Evolutionary conservation across 2,329 filamentous ascomycete genomes (phyloP).

Genomic region (Ophiostoma triangulosporum): DNA sequence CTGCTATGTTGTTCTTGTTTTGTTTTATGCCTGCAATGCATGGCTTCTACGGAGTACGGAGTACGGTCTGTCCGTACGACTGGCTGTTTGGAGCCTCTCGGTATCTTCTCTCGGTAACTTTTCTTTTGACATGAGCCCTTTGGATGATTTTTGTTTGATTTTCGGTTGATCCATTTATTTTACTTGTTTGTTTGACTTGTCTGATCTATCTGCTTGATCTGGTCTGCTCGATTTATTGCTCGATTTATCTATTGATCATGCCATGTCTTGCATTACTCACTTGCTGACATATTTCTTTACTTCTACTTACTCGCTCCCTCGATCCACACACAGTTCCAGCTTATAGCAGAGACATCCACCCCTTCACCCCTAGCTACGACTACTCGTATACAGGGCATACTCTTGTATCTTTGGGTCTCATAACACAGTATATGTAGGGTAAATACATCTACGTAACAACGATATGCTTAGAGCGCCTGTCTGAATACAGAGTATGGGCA

Average conservation of each 20-base stretch:
- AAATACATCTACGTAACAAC: not conserved
- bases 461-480: too few relatives aligned
- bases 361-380: constrained; percentile 3
- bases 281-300: not conserved
- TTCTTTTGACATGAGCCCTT: too few relatives aligned
- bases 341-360: constrained; percentile 1
- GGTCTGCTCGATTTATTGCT: not conserved
- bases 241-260: not conserved
- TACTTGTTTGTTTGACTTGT: too few relatives aligned
- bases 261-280: not conserved
- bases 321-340: not conserved
- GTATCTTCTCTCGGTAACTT: too few relatives aligned
- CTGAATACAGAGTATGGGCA: too few relatives aligned
- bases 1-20: not conserved
- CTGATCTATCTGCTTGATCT: too few relatives aligned
- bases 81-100: too few relatives aligned
- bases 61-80: too few relatives aligned
- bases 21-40: too few relatives aligned
- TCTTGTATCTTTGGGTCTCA: not conserved
- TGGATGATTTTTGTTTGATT: too few relatives aligned
- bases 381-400: not conserved
- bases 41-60: too few relatives aligned
- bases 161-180: too few relatives aligned
- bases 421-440: not conserved
- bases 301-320: not conserved